A percentile compares a stretch with the other conserved stretches of the same genome.
Conservation (phyloP, 208 protist genomes). For the Porcisia hertigi region DNA sequence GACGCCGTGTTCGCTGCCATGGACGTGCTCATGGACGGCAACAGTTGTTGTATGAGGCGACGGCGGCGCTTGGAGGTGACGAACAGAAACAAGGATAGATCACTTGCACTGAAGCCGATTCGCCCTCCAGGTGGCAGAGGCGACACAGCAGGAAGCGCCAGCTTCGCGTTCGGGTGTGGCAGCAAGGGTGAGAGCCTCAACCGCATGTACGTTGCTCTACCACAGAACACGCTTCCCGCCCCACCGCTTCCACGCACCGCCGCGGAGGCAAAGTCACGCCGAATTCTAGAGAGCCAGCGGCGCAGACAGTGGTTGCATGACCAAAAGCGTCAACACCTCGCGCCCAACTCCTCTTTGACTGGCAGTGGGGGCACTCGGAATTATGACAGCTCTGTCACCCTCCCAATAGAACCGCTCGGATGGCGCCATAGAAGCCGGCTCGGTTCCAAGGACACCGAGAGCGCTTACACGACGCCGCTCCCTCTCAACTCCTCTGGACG, state of each 20-base stretch:
- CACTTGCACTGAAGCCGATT: background rate
- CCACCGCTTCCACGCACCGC: constrained; percentile 20
- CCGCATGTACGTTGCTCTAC: background rate
- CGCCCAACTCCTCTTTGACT: background rate
- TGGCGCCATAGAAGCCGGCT: background rate
- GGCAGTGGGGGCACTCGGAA: background rate
- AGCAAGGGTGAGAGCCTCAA: background rate
- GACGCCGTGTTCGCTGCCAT: constrained; percentile 41
- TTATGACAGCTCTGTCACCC: background rate
- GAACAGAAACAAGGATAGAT: background rate
- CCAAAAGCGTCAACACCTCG: background rate
- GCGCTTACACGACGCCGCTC: background rate
- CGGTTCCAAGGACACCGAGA: background rate
- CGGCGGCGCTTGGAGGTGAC: constrained; percentile 21
- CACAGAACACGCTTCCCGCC: constrained; percentile 2
- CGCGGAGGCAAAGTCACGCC: constrained; percentile 23
- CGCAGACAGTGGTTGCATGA: background rate
- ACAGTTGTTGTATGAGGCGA: constrained; percentile 57
- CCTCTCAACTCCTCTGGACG: background rate
- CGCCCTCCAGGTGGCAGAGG: background rate
- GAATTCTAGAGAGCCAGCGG: constrained; percentile 24
- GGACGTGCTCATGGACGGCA: constrained; percentile 78
- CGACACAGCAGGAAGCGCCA: background rate
- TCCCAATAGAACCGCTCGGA: background rate
- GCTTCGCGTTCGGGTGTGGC: constrained; percentile 9